Evolutionary conservation across 2,329 filamentous ascomycete species (phyloP), one percentile per base, ranked within the genome.

Genomic region (Calonectria fujianensis): DNA sequence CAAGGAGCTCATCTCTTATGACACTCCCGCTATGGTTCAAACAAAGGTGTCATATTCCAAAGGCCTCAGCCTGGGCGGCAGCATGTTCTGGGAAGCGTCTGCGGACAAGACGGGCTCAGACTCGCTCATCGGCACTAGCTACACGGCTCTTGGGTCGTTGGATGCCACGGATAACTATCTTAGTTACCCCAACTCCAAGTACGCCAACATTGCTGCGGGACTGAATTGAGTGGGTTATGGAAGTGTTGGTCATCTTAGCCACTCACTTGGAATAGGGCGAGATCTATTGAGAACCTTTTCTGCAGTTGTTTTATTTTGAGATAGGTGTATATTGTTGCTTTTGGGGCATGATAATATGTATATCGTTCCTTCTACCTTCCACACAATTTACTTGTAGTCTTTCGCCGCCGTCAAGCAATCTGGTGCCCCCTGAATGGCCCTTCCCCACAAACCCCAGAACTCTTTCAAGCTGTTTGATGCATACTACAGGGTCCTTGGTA

Each of bases 1-100:
- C 2, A 86, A 89, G 73, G 91, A 91, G 75, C 90, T 97, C 84
- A 88, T 97, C 75, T 92, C 91, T 18, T 97, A 94, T 80, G 92
- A 94, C 79, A 94, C 90, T 0, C 89, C 91, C 0, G 85, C 87
- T 16, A 89, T 92, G 78, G 88, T 92, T 18, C 82, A 85, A 65
- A 82, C 85, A 75, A 97, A 96, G 86, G 91, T 91, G 2, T 80
- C 86, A 6, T 96, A 93, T 82, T 35, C 90, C 95, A 76, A 88
- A 89, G 83, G 85, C 59, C 87, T 88, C 61, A 89, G 91, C 0
- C 88, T 97, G 0, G 94, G 93, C 4, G 95, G 95, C 24, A 92
- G 90, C 29, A 96, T 97, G 94, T 97, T 94, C 90, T 97, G 95
- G 95, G 94, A 97, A 83, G 92, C 91, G 13, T 94, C 92, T 73